A percentile compares a stretch with the other conserved stretches of the same genome.
Conservation (phyloP, 2,329 filamentous ascomycete species). For the Pestalotiopsis sp. region DNA sequence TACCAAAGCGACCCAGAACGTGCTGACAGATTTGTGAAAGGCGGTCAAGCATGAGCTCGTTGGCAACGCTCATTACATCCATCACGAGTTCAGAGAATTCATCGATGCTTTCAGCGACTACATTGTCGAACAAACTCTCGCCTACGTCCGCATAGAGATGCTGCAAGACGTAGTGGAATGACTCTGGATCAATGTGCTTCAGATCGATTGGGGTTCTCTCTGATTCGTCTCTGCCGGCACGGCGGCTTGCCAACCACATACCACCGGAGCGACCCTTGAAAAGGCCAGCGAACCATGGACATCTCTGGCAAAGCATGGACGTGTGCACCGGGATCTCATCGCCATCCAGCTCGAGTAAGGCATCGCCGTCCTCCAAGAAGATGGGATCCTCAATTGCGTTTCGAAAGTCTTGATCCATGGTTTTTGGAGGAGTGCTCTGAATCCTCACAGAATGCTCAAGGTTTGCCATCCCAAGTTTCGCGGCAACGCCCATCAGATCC, state of each 20-base stretch:
- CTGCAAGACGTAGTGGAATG: conserved; percentile 78
- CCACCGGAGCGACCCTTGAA: conserved; percentile 88
- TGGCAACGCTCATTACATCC: conserved; percentile 86
- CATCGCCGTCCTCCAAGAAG: conserved; percentile 81
- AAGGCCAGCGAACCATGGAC: conserved; percentile 88
- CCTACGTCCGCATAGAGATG: conserved; percentile 86
- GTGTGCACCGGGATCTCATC: conserved; percentile 77
- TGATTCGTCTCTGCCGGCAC: conserved; percentile 41
- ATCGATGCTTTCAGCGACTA: conserved; percentile 73
- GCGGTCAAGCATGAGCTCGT: conserved; percentile 94
- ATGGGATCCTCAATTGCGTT: conserved; percentile 67
- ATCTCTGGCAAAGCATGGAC: conserved; percentile 77
- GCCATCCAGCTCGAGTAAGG: conserved; percentile 77
- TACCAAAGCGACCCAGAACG: conserved; percentile 73
- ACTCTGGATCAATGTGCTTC: conserved; percentile 72
- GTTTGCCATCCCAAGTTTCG: conserved; percentile 68
- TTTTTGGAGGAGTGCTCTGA: conserved; percentile 67
- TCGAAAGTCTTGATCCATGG: conserved; percentile 71
- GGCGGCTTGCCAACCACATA: conserved; percentile 77
- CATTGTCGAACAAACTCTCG: conserved; percentile 77
- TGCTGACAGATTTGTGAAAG: conserved; percentile 89
- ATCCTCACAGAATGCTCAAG: conserved; percentile 79
- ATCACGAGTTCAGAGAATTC: conserved; percentile 88
- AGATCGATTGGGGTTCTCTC: conserved; percentile 68
- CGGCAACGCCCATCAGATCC: conserved; percentile 87